A percentile compares a stretch with the other conserved stretches of the same genome.
Conservation (phyloP, 2,329 filamentous ascomycete genomes). For the Sphaerostilbella broomeana region DNA sequence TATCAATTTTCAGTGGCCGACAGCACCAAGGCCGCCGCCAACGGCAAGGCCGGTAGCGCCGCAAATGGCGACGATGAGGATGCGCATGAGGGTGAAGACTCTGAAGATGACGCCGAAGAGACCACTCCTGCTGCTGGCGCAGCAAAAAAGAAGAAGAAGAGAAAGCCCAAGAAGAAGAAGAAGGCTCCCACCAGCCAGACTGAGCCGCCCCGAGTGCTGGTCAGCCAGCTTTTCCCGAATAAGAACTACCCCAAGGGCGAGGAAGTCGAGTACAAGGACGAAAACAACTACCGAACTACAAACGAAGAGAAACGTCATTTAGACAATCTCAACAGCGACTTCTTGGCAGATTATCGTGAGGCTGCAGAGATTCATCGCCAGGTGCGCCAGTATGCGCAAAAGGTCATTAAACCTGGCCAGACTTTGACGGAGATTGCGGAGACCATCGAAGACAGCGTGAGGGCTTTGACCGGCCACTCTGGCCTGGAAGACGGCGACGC, state of each 20-base stretch:
- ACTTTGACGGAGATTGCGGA: slow-evolving; percentile 75
- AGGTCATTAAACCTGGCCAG: slow-evolving; percentile 74
- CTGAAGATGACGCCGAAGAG: slow-evolving; percentile 47
- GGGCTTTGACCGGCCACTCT: slow-evolving; percentile 67
- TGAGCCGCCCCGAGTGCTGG: slow-evolving; percentile 62
- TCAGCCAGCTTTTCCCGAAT: slow-evolving; percentile 68
- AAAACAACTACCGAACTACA: slow-evolving; percentile 72
- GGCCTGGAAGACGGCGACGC: slow-evolving; percentile 74
- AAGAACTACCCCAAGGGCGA: slow-evolving; percentile 68
- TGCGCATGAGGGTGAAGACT: slow-evolving; percentile 39
- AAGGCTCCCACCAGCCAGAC: slow-evolving; percentile 69
- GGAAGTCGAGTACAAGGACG: slow-evolving; percentile 69
- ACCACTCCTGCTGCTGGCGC: slow-evolving; percentile 29
- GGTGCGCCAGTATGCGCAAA: slow-evolving; percentile 76
- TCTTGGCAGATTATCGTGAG: slow-evolving; percentile 73
- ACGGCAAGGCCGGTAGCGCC: slow-evolving; percentile 34
- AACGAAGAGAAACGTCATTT: slow-evolving; percentile 77
- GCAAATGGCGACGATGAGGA: slow-evolving; percentile 34
- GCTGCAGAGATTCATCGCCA: slow-evolving; percentile 86
- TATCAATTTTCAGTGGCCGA: slow-evolving; percentile 26
- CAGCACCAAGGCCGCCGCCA: slow-evolving; percentile 32
- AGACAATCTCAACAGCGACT: slow-evolving; percentile 75
- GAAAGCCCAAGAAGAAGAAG: slow-evolving; percentile 81
- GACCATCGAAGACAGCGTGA: slow-evolving; percentile 78
- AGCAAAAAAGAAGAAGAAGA: slow-evolving; percentile 54